Percentiles rank a stretch among this genome's conserved stretches.
Conservation (phyloP, 352 stramenopile species). For the Globisporangium solare region DNA sequence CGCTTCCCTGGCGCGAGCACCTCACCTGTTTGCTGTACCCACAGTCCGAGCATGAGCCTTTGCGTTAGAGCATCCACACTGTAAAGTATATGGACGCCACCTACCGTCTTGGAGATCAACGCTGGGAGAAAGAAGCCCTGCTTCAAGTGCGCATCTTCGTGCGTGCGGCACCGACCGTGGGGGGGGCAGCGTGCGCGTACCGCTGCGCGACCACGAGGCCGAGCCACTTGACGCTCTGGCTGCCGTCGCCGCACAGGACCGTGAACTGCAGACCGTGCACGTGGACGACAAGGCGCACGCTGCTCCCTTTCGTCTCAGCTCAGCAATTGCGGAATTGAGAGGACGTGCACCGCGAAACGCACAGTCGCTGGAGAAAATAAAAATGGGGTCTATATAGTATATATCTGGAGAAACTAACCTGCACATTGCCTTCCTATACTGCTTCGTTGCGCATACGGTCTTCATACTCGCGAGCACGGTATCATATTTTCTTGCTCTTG, state of each 20-base stretch:
- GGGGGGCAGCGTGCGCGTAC: constrained; percentile 57
- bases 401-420: no score
- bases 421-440: no score
- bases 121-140: constrained; percentile 79
- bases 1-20: constrained; percentile 41
- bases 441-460: no score
- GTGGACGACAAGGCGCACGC: constrained; percentile 53
- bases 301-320: neutral
- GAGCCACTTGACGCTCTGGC: constrained; percentile 82
- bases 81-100: neutral
- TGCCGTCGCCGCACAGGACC: constrained; percentile 74
- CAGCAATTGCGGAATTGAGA: no score
- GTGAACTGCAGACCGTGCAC: constrained; percentile 68
- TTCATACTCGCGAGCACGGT: no score
- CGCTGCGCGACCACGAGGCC: constrained; percentile 71
- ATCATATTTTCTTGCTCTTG: neutral
- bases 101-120: constrained; percentile 34
- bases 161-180: constrained; percentile 66
- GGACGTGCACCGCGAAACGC: no score
- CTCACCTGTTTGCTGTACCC: constrained; percentile 30
- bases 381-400: no score
- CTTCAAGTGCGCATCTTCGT: constrained; percentile 69
- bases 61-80: no score
- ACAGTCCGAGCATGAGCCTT: neutral
- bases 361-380: no score